Evolutionary conservation across 2,329 filamentous ascomycete species (phyloP), one percentile per base, ranked within the genome.

Genomic region (Fusarium tricinctum): DNA sequence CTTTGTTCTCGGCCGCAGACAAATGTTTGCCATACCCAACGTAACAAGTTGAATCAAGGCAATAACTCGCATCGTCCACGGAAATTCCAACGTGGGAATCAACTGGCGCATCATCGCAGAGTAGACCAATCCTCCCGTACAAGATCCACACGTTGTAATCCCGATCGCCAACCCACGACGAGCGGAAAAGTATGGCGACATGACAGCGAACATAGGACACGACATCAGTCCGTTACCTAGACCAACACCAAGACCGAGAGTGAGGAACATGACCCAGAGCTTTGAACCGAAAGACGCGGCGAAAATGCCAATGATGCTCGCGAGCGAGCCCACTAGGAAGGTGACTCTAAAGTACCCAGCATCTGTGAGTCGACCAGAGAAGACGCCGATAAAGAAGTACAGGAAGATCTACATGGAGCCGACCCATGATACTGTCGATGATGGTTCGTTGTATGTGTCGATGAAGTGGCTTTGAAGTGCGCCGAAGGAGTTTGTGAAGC

Each of bases 61-160:
- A 7, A 58, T 58, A 5, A 33, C 26, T 2, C 56, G 51, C 42
- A 56, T 58, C 1, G 50, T 47, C 56, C 33, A 58, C 0, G 40
- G 5, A 10, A 58, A 58, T 0, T 49, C 55, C 5, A 58, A 7
- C 3, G 8, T 6, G 8, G 42, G 50, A 3, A 58, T 45, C 5
- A 58, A 6, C 8, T 54, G 42, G 1, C 56, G 42, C 42, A 55
- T 46, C 2, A 47, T 28, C 5, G 19, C 50, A 12, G 49, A 32
- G 10, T 58, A 58, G 8, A 58, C 15, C 17, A 58, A 17, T 5
- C 40, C 55, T 5, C 55, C 49, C 3, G 55, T 58, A 12, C 48
- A 54, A 3, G 40, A 54, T 8, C 55, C 40, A 9, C 40, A 58
- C 42, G 45, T 45, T 1, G 48, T 30, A 4, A 58, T 39, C 1